Evolutionary conservation across 805 yeast species (phyloP), one percentile per base, ranked within the genome.

Genomic region (Saccharomycopsis fodiens): DNA sequence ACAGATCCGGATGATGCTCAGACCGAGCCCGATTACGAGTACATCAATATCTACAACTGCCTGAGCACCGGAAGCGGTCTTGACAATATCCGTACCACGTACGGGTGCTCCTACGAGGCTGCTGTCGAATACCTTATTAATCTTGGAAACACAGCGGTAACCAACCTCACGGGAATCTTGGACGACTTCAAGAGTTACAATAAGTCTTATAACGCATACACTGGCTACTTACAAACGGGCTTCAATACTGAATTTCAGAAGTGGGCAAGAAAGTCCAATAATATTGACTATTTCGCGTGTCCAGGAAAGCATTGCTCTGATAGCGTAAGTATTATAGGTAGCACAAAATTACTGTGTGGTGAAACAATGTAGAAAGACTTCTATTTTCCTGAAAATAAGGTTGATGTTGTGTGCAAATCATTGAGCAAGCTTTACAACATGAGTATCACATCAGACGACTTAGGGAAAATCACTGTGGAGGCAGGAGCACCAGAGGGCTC

Each of bases 71-170:
- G 19, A 22, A 41, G 35, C 17, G 22, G 42, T 29, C 39, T 35
- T 16, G 45, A 34, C 8, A 30, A 42, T 2, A 2, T 17, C 8
- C 23, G 25, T 3, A 40, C 42, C 15, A 30, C 29, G n/a, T 46
- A 47, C 25, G 52, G 52, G 12, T 49, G 52, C 31, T 16, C 27
- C 6, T 42, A 41, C 19, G 31, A 42, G 20, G 49, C 44, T 10
- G 23, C 22, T 32, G 52, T 39, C 2, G 17, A 38, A 19, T 49
- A 49, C 23, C 38, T 34, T 20, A 39, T 49, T 12, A 41, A 45
- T 16, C 37, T 32, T 17, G 52, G 52, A 12, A 21, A 36, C 7
- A 34, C 13, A 8, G 50, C 50, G 4, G 35, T 39, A 8, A 19
- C 16, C 3, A 49, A 49, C 42, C 30, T 49, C 3, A 46, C 52